Evolutionary conservation across 352 stramenopile species (phyloP).

Genomic region (Globisporangium emineosum): DNA sequence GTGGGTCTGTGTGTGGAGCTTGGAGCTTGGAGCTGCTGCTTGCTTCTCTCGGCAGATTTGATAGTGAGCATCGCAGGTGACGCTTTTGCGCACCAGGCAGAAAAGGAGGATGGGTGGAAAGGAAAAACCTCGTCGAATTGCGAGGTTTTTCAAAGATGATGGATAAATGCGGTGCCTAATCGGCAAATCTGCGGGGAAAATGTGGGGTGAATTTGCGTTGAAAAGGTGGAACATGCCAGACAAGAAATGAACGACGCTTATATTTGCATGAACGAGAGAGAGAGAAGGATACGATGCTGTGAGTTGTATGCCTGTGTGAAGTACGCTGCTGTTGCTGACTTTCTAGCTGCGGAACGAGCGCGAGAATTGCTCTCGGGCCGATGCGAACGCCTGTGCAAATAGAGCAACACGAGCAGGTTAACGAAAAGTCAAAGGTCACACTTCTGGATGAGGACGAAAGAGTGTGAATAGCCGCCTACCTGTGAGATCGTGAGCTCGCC

Average conservation of each 20-base stretch:
- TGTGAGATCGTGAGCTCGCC: slow-evolving; percentile 86
- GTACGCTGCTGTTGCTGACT: not conserved
- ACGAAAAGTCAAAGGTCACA: not conserved
- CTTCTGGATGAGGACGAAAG: not conserved
- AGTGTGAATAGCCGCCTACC: no score
- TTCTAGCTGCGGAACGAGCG: slow-evolving; percentile 86
- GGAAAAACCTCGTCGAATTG: not conserved
- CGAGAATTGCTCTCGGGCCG: slow-evolving; percentile 84
- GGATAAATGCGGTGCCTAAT: not conserved
- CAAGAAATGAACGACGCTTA: slow-evolving; percentile 10
- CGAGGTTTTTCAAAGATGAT: not conserved
- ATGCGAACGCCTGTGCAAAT: slow-evolving; percentile 65
- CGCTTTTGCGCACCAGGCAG: slow-evolving; percentile 8
- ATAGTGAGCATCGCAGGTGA: slow-evolving; percentile 2
- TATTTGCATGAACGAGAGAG: not conserved
- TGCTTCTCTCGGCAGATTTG: not conserved
- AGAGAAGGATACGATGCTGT: not conserved
- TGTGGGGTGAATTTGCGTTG: no score
- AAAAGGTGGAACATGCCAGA: not conserved
- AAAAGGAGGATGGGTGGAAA: slow-evolving; percentile 1
- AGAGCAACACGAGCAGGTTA: not conserved
- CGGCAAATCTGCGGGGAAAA: no score
- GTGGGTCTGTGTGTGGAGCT: not conserved
- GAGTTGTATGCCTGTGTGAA: not conserved
- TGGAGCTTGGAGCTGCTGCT: not conserved